Base-by-base conservation (phyloP, 2,329 filamentous ascomycete species). In the Talaromyces sp. region DNA sequence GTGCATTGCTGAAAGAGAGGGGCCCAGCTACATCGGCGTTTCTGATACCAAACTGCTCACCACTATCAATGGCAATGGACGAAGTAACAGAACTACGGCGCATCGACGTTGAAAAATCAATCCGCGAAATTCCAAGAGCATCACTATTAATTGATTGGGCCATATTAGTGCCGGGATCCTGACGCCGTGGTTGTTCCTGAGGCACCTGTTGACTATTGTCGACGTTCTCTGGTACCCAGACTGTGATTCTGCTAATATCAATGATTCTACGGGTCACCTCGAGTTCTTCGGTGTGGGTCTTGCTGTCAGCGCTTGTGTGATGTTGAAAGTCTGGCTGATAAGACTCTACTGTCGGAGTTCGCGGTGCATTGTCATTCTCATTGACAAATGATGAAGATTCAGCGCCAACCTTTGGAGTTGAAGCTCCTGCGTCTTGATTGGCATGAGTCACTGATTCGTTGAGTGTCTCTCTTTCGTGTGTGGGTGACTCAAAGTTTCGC, bases 231-330 rank as follows among this genome's bases (percentile, higher is more conserved):
- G 78, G 76, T 27, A 80, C 62, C 75, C 76, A 80, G 39, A 80
- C 64, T 9, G 69, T 68, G 37, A 79, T 67, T 56, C 70, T 71
- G 59, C 78, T 75, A 61, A 79, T 70, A 13, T 69, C 69, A 45
- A 80, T 64, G 11, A 80, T 69, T 27, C 69, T 70, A 61, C 79
- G 80, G 41, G 71, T 70, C 24, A 77, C 69, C 39, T 76, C 74
- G 9, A 70, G 66, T 31, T 66, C 64, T 52, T 70, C 71, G 22
- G 71, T 68, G 19, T 73, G 56, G 10, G 63, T 63, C 14, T 67
- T 67, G 3, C 69, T 69, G 7, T 67, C 66, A 27, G 67, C 61
- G 19, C 63, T 54, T 5, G 70, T 71, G 49, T 43, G 59, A 33
- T 33, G 33, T 27, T 59, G 27, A 31, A 41, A 43, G 27, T 11